A percentile compares a stretch with the other conserved stretches of the same genome.
These are phyloP conservation scores for Neurospora crassa DNA, from an alignment of 2,329 filamentous ascomycete genomes.

Conservation along the genomic window DNA sequence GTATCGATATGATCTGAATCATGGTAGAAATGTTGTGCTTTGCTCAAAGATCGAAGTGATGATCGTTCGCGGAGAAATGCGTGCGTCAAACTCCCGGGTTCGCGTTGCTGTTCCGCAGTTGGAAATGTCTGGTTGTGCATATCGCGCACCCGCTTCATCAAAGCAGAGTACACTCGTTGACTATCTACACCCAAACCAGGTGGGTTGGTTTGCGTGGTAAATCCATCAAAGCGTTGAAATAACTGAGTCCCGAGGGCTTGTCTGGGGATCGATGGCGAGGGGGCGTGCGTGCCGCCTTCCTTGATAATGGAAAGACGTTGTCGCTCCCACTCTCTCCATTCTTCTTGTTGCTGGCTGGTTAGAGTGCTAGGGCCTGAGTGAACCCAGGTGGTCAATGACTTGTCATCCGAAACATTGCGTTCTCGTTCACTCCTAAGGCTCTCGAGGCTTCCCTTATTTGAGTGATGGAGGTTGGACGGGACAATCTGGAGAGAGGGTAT, in stretches of 20 bases:
- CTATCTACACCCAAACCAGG: constrained; percentile 36
- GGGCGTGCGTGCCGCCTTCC: constrained; percentile 39
- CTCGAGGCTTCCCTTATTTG: constrained; percentile 45
- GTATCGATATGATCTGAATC: not conserved
- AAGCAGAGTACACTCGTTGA: constrained; percentile 51
- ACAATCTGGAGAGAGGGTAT: constrained; percentile 41
- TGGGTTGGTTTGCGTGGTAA: constrained; percentile 5
- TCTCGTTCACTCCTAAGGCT: constrained; percentile 33
- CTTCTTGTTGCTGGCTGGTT: constrained; percentile 31
- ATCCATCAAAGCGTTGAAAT: constrained; percentile 14
- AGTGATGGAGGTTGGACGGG: constrained; percentile 37
- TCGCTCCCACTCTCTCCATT: constrained; percentile 35
- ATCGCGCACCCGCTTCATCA: constrained; percentile 47
- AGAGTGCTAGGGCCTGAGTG: constrained; percentile 51
- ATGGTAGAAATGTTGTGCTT: not conserved
- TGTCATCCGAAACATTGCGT: constrained; percentile 35
- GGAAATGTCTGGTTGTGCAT: constrained; percentile 24
- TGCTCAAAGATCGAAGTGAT: not conserved
- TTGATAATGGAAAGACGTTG: constrained; percentile 57
- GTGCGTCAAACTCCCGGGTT: not conserved
- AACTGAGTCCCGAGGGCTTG: constrained; percentile 18
- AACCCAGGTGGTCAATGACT: constrained; percentile 63
- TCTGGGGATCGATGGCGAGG: constrained; percentile 28
- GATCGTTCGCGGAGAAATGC: not conserved
- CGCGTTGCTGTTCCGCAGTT: constrained; percentile 11